Evolutionary conservation across 2,329 filamentous ascomycete species (phyloP).

Genomic region (Leptographium lundbergii): DNA sequence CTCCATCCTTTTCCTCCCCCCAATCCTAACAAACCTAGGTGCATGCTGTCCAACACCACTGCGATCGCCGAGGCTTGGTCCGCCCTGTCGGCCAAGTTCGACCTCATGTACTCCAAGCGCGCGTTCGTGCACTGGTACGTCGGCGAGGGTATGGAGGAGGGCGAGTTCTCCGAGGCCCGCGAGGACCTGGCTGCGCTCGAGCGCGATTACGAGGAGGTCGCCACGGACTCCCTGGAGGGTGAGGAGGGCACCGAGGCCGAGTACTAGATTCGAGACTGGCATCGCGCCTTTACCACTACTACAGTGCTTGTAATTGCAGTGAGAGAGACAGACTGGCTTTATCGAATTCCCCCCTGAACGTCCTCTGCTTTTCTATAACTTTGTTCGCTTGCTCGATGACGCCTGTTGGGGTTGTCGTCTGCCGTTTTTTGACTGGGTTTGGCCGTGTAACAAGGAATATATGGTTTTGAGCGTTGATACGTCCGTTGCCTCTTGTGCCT

Average conservation of each 20-base stretch:
- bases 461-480: neutral
- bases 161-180: slow-evolving; percentile 97
- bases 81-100: slow-evolving; percentile 93
- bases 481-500: neutral
- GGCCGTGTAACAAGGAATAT: neutral
- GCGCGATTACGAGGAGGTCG: slow-evolving; percentile 98
- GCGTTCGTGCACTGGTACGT: slow-evolving; percentile 99
- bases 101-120: slow-evolving; percentile 99
- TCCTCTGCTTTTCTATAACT: neutral
- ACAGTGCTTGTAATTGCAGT: slow-evolving; percentile 1
- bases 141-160: slow-evolving; percentile 99
- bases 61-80: slow-evolving; percentile 98
- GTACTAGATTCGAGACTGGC: slow-evolving; percentile 50
- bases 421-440: neutral
- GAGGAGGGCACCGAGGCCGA: slow-evolving; percentile 79
- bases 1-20: neutral
- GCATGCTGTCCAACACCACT: slow-evolving; percentile 98
- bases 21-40: slow-evolving; percentile 35
- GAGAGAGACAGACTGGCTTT: slow-evolving; percentile 2
- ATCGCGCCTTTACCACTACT: neutral
- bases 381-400: neutral
- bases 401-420: neutral
- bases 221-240: slow-evolving; percentile 80
- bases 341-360: neutral
- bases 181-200: slow-evolving; percentile 97